A percentile compares a stretch with the other conserved stretches of the same genome.
Evolutionary conservation across 306 rosid genomes (phyloP).

Genomic region (Dalbergia cultrata): DNA sequence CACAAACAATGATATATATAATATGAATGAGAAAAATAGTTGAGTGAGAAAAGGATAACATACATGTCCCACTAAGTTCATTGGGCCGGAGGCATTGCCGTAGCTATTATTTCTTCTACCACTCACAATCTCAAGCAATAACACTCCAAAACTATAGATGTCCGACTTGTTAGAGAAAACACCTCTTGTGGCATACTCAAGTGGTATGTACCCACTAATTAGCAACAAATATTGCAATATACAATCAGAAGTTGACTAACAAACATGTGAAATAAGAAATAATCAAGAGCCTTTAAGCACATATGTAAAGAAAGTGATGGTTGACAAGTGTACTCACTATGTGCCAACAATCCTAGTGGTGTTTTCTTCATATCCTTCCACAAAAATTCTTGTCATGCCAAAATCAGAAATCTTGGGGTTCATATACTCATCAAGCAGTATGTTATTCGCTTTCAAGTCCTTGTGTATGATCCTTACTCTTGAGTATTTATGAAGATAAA

Average conservation of each 20-base stretch:
- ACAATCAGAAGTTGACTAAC: too few species aligned
- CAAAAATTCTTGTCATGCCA: slow-evolving; percentile 17
- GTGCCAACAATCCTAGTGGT: slow-evolving; percentile 24
- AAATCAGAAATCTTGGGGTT: slow-evolving; percentile 30
- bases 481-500: slow-evolving; percentile 42
- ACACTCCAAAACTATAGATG: slow-evolving; percentile 46
- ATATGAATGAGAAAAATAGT: background rate
- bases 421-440: slow-evolving; percentile 43
- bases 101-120: slow-evolving; percentile 44
- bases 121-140: too few species aligned
- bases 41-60: background rate
- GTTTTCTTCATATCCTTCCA: background rate
- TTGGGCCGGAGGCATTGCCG: background rate
- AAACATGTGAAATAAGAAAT: too few species aligned
- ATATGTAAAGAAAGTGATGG: background rate
- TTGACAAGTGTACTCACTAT: background rate
- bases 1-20: too few species aligned
- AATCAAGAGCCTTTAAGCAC: too few species aligned
- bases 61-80: slow-evolving; percentile 51
- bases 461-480: slow-evolving; percentile 37
- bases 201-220: slow-evolving; percentile 9
- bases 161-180: slow-evolving; percentile 45
- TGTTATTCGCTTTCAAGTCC: slow-evolving; percentile 46
- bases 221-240: too few species aligned
- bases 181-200: slow-evolving; percentile 45